phyloP scores from a whole-genome alignment of 164 flowering plant species.

The Vitis rupestris region DNA sequence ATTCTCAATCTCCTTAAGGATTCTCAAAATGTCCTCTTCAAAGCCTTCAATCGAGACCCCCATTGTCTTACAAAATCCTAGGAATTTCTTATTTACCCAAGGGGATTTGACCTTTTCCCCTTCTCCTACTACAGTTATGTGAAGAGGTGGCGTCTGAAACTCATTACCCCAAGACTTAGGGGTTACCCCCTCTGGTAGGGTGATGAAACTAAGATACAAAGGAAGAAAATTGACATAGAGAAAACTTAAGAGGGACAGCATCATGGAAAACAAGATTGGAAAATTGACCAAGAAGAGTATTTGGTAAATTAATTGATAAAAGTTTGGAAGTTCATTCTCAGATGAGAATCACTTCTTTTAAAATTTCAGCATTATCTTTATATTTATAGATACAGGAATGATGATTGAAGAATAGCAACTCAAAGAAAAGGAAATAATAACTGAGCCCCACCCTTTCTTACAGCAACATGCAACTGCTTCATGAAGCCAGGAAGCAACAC shows the following conservation, averaged over 20 bases:
- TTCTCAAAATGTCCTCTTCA: no score
- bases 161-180: no score
- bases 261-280: not conserved
- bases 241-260: not conserved
- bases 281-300: not conserved
- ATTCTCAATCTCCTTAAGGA: no score
- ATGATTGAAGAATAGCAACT: not conserved
- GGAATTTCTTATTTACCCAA: no score
- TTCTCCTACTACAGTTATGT: no score
- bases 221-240: not conserved
- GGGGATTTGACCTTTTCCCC: no score
- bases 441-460: constrained; percentile 66
- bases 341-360: not conserved
- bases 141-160: no score
- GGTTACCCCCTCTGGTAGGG: no score
- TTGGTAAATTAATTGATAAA: not conserved
- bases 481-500: constrained; percentile 89
- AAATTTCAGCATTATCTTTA: not conserved
- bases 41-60: no score
- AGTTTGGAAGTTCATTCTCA: not conserved
- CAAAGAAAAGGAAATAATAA: not conserved
- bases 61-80: no score
- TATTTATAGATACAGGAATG: not conserved
- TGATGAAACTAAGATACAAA: no score
- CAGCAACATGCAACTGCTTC: constrained; percentile 74